Conservation (phyloP, 495 filamentous ascomycete species). For the Halenospora varia region DNA sequence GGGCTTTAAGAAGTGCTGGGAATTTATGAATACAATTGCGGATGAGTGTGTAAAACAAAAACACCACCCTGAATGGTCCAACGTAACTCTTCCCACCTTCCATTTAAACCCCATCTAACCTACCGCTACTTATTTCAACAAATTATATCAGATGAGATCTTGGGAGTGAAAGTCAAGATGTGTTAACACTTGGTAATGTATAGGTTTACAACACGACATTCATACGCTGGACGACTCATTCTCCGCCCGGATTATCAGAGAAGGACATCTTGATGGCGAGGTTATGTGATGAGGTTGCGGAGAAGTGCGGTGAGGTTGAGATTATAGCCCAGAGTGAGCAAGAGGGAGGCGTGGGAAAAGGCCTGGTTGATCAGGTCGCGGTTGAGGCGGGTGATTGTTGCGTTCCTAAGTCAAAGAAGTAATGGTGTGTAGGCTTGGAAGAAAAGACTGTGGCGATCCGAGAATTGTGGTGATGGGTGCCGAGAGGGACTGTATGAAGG, state of each 20-base stretch:
- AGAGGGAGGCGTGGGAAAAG: slow-evolving; percentile 9
- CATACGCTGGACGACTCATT: slow-evolving; percentile 74
- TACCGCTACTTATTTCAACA: too few species aligned
- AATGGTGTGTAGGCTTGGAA: background rate
- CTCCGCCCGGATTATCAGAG: slow-evolving; percentile 61
- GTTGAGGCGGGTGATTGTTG: slow-evolving; percentile 42
- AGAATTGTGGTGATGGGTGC: too few species aligned
- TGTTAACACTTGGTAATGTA: background rate
- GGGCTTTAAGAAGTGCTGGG: slow-evolving; percentile 59
- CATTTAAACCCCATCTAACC: background rate
- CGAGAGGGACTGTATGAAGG: too few species aligned
- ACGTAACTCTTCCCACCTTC: slow-evolving; percentile 35
- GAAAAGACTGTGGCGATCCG: slow-evolving; percentile 6
- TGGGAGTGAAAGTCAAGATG: too few species aligned
- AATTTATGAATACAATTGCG: slow-evolving; percentile 57
- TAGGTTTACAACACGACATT: slow-evolving; percentile 58
- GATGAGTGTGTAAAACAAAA: slow-evolving; percentile 50
- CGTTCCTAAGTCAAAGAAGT: slow-evolving; percentile 31
- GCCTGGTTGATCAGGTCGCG: slow-evolving; percentile 34
- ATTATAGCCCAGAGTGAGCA: background rate
- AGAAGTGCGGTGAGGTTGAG: slow-evolving; percentile 42
- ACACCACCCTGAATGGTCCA: slow-evolving; percentile 64
- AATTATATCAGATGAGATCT: too few species aligned
- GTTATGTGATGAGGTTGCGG: slow-evolving; percentile 59
- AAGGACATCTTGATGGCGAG: slow-evolving; percentile 64